These are phyloP conservation scores for Ophiostoma fasciatum DNA, from an alignment of 2,329 filamentous ascomycete genomes.

Conservation along the genomic window DNA sequence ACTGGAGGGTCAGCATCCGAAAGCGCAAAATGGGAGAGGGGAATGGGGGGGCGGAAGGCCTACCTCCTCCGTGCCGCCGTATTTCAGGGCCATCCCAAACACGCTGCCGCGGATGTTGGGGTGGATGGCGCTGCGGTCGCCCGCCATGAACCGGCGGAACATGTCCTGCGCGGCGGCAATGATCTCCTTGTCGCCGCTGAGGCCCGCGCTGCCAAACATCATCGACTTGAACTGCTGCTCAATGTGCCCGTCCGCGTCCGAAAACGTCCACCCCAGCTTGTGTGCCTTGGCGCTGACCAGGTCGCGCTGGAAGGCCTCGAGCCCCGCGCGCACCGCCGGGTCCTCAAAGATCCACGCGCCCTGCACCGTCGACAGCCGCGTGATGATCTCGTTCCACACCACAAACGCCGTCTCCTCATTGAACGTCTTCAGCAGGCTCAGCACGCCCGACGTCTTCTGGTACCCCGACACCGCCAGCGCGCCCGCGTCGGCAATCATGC, in stretches of 20 bases:
- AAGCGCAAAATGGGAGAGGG: too few relatives aligned
- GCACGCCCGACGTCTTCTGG: slow-evolving; percentile 78
- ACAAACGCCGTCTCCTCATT: slow-evolving; percentile 77
- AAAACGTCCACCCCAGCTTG: slow-evolving; percentile 77
- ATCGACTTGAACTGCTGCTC: slow-evolving; percentile 90
- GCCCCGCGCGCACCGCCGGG: slow-evolving; percentile 51
- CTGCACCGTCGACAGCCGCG: slow-evolving; percentile 63
- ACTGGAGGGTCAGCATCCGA: slow-evolving; percentile 30
- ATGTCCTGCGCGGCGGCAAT: slow-evolving; percentile 74
- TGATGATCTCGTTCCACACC: slow-evolving; percentile 86
- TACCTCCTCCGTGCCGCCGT: slow-evolving; percentile 72
- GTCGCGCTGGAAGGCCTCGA: slow-evolving; percentile 71
- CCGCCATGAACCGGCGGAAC: slow-evolving; percentile 70
- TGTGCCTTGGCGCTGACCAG: slow-evolving; percentile 70
- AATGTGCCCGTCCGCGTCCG: slow-evolving; percentile 71
- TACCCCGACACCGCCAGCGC: slow-evolving; percentile 82
- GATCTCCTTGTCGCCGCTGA: slow-evolving; percentile 64
- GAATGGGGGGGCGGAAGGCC: too few relatives aligned
- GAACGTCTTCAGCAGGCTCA: slow-evolving; percentile 76
- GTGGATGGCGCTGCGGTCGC: slow-evolving; percentile 70
- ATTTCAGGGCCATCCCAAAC: slow-evolving; percentile 68
- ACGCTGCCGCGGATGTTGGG: slow-evolving; percentile 82
- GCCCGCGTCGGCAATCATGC: slow-evolving; percentile 88
- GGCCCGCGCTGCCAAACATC: slow-evolving; percentile 72
- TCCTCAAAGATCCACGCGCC: slow-evolving; percentile 84